A percentile compares a stretch with the other conserved stretches of the same genome.
Evolutionary conservation across 805 yeast genomes (phyloP).

Genomic region (Saccharomycopsis sp.): DNA sequence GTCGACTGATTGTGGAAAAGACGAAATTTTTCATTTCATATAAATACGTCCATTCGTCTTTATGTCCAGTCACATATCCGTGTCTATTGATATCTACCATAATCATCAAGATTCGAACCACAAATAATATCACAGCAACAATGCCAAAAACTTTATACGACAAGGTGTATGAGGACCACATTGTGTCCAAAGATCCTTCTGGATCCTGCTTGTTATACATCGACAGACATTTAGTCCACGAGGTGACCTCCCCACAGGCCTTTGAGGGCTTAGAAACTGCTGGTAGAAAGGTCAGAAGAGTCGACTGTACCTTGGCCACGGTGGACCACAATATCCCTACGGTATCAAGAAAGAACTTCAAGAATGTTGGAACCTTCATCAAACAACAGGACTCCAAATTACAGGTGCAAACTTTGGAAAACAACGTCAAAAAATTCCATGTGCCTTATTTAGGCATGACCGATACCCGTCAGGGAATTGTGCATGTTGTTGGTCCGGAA

Average conservation of each 20-base stretch:
- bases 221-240: slow-evolving; percentile 96
- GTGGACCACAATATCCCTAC: slow-evolving; percentile 98
- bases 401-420: slow-evolving; percentile 88
- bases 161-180: slow-evolving; percentile 91
- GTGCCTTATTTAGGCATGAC: slow-evolving; percentile 92
- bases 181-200: slow-evolving; percentile 83
- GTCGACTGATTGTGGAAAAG: not conserved
- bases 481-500: slow-evolving; percentile 97
- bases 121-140: slow-evolving; percentile 21
- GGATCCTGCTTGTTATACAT: slow-evolving; percentile 85
- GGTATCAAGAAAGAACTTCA: slow-evolving; percentile 70
- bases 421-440: slow-evolving; percentile 84
- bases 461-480: slow-evolving; percentile 95
- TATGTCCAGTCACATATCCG: not conserved
- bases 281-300: slow-evolving; percentile 82
- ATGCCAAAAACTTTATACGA: slow-evolving; percentile 79
- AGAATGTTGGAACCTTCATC: slow-evolving; percentile 71
- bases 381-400: slow-evolving; percentile 85
- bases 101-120: not conserved
- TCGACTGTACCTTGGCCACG: slow-evolving; percentile 89
- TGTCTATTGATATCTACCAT: not conserved
- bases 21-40: not conserved
- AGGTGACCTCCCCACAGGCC: slow-evolving; percentile 98
- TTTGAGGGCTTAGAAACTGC: slow-evolving; percentile 92
- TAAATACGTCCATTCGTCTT: not conserved